Conservation (phyloP, 2,329 filamentous ascomycete species). For the Cercospora zeae-maydis region DNA sequence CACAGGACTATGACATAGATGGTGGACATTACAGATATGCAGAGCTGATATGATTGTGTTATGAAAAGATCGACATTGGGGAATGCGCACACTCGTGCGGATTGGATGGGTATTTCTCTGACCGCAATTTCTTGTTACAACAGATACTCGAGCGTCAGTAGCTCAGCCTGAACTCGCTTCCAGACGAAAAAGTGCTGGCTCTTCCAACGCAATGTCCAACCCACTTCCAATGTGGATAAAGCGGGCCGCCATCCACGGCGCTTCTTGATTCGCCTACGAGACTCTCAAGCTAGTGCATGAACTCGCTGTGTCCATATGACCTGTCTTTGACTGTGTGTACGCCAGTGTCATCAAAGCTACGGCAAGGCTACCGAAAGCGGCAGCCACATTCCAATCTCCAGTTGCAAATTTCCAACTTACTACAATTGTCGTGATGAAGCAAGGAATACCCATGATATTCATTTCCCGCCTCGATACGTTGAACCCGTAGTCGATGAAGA, state of each 20-base stretch:
- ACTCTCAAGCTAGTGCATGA: not conserved
- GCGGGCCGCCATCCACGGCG: not conserved
- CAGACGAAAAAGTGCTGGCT: not conserved
- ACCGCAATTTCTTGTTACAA: not conserved
- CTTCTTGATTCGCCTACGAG: not conserved
- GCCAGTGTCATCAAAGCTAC: too few species aligned
- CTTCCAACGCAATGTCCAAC: not conserved
- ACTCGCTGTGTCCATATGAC: not conserved
- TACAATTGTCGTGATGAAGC: too few species aligned
- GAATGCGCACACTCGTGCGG: not conserved
- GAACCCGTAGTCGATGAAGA: too few species aligned
- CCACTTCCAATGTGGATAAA: not conserved
- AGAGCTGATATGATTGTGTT: not conserved
- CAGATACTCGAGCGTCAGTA: not conserved
- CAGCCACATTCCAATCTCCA: too few species aligned
- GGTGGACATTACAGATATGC: not conserved
- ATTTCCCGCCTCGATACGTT: too few species aligned
- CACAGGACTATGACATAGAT: constrained; percentile 5
- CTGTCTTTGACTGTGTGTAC: too few species aligned
- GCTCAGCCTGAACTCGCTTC: not conserved
- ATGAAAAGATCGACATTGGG: not conserved
- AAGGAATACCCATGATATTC: too few species aligned
- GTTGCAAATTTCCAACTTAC: too few species aligned
- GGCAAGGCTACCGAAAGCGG: too few species aligned
- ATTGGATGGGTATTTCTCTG: not conserved